phyloP scores from a whole-genome alignment of 768 basidiomycete genomes.

The Paxillus ammoniavirescens region DNA sequence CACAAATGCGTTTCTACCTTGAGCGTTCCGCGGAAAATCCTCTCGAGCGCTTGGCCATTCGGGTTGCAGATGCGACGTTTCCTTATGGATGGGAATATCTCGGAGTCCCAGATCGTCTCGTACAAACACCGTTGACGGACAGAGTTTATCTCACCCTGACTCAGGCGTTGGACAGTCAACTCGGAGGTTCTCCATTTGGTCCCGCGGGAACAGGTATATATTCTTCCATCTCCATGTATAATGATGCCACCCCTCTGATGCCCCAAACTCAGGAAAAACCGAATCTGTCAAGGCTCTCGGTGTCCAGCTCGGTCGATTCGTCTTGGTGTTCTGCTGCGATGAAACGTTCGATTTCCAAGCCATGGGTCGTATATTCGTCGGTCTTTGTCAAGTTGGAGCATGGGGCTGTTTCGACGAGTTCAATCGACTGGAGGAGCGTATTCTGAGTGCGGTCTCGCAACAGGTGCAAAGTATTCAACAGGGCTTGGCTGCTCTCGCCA shows the following conservation, averaged over 20 bases:
- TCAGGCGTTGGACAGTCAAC: constrained; percentile 90
- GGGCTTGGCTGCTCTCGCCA: constrained; percentile 78
- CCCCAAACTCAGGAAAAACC: constrained; percentile 72
- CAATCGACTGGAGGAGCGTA: constrained; percentile 97
- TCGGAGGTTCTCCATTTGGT: constrained; percentile 97
- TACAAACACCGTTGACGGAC: constrained; percentile 97
- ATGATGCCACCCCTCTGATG: constrained; percentile 1
- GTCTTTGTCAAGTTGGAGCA: constrained; percentile 97
- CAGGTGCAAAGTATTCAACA: constrained; percentile 99
- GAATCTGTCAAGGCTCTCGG: constrained; percentile 99
- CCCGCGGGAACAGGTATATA: constrained; percentile 90
- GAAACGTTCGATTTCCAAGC: constrained; percentile 99
- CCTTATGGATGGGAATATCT: constrained; percentile 99
- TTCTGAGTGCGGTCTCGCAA: constrained; percentile 96
- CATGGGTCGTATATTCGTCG: constrained; percentile 99
- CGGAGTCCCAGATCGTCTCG: constrained; percentile 93
- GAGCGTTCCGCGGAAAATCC: constrained; percentile 70
- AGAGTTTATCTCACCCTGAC: constrained; percentile 95
- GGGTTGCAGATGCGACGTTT: constrained; percentile 88
- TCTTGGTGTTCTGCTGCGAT: constrained; percentile 99
- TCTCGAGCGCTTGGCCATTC: constrained; percentile 76
- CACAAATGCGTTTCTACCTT: constrained; percentile 98
- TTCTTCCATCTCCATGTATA: neutral
- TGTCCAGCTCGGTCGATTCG: constrained; percentile 95
- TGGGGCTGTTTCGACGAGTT: constrained; percentile 99